phyloP scores from a whole-genome alignment of 305 asterid genomes.

The Stenogyne calaminthoides region DNA sequence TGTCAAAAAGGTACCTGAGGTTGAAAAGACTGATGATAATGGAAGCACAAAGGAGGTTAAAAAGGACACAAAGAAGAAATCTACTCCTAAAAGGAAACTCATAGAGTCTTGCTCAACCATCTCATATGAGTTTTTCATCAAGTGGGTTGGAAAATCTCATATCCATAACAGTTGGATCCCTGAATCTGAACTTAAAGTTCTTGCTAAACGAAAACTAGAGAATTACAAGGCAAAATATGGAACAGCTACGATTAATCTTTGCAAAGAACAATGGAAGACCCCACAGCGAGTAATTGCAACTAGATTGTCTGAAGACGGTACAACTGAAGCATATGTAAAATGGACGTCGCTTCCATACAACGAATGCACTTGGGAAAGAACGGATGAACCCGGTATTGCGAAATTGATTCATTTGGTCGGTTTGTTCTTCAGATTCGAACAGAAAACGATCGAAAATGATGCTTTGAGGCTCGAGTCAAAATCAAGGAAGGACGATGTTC shows the following conservation, averaged over 20 bases:
- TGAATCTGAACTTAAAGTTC: constrained; percentile 78
- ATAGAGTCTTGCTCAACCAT: constrained; percentile 45
- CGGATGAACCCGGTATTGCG: constrained; percentile 70
- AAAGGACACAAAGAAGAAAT: constrained; percentile 32
- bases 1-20: constrained; percentile 26
- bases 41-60: constrained; percentile 46
- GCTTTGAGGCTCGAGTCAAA: constrained; percentile 43
- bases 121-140: constrained; percentile 81
- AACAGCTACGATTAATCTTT: constrained; percentile 67
- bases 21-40: constrained; percentile 47
- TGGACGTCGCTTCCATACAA: constrained; percentile 93
- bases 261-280: constrained; percentile 87
- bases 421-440: constrained; percentile 71
- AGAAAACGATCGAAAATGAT: constrained; percentile 61
- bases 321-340: constrained; percentile 74
- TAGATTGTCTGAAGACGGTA: constrained; percentile 62
- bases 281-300: constrained; percentile 89
- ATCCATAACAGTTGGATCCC: constrained; percentile 88
- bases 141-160: constrained; percentile 98
- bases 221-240: constrained; percentile 94
- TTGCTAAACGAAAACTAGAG: constrained; percentile 87
- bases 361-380: constrained; percentile 99
- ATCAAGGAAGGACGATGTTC: constrained; percentile 38
- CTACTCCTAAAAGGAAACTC: constrained; percentile 42
- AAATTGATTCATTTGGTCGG: constrained; percentile 67